A percentile compares a stretch with the other conserved stretches of the same genome.
Conservation (phyloP, 768 basidiomycete species). For the Mrakia gelida region DNA sequence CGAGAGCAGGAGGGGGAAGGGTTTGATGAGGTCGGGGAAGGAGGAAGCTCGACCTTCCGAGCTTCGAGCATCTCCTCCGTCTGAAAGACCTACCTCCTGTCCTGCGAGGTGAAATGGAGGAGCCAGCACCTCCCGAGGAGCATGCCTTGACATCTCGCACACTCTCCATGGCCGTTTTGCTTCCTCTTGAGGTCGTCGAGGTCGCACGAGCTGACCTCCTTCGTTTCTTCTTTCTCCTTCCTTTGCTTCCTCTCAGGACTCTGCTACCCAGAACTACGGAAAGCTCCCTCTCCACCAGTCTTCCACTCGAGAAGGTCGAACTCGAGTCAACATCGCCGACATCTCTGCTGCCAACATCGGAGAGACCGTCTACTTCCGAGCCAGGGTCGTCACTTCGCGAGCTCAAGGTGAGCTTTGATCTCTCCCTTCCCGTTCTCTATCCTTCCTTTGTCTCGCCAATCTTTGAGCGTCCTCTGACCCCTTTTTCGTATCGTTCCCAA, state of each 20-base stretch:
- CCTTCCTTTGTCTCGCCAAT: background rate
- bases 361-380: constrained; percentile 74
- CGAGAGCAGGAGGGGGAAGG: no score
- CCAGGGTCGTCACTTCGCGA: constrained; percentile 83
- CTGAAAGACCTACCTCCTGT: no score
- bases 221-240: background rate
- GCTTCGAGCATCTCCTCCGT: background rate
- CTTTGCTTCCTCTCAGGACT: constrained; percentile 33
- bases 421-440: background rate
- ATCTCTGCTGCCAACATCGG: constrained; percentile 63
- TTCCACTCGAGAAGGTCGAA: constrained; percentile 59
- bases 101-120: no score
- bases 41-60: background rate
- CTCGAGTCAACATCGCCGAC: constrained; percentile 61
- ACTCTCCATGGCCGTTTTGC: background rate
- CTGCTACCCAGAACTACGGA: constrained; percentile 74
- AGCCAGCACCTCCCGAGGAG: no score
- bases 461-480: background rate
- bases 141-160: background rate
- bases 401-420: constrained; percentile 57
- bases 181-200: background rate
- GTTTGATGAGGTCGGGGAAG: background rate
- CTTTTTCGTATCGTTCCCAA: constrained; percentile 18
- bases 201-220: constrained; percentile 10
- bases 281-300: constrained; percentile 86